Evolutionary conservation across 2,329 filamentous ascomycete species (phyloP), one percentile per base, ranked within the genome.

Genomic region (Colletotrichum sp.): DNA sequence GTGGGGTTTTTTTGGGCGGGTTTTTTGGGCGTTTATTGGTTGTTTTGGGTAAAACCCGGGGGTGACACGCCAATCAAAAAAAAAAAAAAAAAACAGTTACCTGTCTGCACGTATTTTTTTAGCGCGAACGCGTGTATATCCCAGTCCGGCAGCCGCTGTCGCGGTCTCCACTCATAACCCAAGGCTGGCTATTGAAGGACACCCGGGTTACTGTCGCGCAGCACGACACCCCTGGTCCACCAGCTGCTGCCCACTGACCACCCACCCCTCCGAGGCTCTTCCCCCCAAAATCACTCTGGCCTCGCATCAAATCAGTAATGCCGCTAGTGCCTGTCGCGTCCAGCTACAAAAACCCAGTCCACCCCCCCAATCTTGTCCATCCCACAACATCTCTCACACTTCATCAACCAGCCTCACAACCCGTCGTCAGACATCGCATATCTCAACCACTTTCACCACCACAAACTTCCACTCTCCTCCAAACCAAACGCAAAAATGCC

Each of bases 401-500:
- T 77, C 82, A 84, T 81, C 83, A 82, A 75, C 72, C 79, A 81
- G 80, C 79, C 75, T 80, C 81, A 82, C 78, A 73, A 80, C 80
- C 77, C 77, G 71, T 78, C 73, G 78, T 69, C 77, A 62, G 59
- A 62, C 79, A 72, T 69, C 80, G 78, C 79, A 68, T 36, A 48
- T 36, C 65, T n/a, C 59, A 62, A 62, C 18, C 18, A 75, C 32
- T 48, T 18, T 18, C 39, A 70, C 57, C 75, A 78, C 71, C 69
- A 66, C 71, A 67, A 60, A 76, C 70, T 73, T 72, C 36, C 48
- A 55, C 15, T 34, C 36, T 65, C 34, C 55, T 26, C 62, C 34
- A 63, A 44, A 59, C 57, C 59, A 67, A 75, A 72, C 77, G 79
- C 83, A 86, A 93, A 94, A 94, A 99, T 99, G 97, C 92, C 97